These are phyloP conservation scores for Dendrocalamus latiflorus DNA, from an alignment of 202 grass and related monocot species.

Conservation along the genomic window DNA sequence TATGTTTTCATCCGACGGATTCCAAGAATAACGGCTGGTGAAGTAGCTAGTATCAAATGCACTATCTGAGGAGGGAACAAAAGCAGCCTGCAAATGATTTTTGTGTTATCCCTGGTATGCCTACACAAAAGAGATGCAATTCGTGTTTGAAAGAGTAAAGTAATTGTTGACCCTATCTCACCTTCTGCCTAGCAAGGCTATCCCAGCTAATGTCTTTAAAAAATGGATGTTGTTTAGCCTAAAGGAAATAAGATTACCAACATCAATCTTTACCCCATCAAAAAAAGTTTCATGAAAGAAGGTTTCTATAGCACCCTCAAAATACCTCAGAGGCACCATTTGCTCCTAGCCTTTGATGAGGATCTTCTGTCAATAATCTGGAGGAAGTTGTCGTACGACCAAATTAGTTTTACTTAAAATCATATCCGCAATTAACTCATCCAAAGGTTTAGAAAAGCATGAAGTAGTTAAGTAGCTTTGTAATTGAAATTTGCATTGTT, in stretches of 20 bases:
- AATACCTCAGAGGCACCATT: constrained; percentile 92
- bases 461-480: constrained; percentile 7
- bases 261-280: constrained; percentile 29
- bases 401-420: constrained; percentile 18
- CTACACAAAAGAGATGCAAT: constrained; percentile 16
- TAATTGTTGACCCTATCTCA: constrained; percentile 39
- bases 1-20: too few species aligned
- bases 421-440: constrained; percentile 2
- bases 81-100: constrained; percentile 75
- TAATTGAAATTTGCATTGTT: constrained; percentile 17
- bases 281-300: constrained; percentile 1
- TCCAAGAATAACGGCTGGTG: too few species aligned
- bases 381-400: constrained; percentile 17
- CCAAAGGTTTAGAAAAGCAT: constrained; percentile 29
- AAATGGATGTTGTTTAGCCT: constrained; percentile 92
- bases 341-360: constrained; percentile 90
- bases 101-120: constrained; percentile 24
- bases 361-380: constrained; percentile 98
- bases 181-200: constrained; percentile 94
- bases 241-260: constrained; percentile 32
- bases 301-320: constrained; percentile 18
- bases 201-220: constrained; percentile 99
- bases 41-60: constrained; percentile 96
- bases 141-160: not conserved
- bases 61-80: constrained; percentile 94